phyloP scores from a whole-genome alignment of 495 filamentous ascomycete species.

The Neurospora cerealis region DNA sequence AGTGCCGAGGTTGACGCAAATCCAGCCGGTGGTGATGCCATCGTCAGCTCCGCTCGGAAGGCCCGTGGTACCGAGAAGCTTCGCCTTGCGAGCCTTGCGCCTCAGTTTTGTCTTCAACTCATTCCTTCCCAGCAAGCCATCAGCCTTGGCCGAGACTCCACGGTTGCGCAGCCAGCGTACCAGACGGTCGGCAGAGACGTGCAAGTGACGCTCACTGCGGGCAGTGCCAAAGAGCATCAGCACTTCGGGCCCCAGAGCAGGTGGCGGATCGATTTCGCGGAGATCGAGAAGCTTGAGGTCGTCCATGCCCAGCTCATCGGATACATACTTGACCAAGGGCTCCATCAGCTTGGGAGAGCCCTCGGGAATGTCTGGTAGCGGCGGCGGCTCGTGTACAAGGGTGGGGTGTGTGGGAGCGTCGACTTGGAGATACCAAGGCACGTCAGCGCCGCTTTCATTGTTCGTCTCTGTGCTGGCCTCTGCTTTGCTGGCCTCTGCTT shows the following conservation, averaged over 20 bases:
- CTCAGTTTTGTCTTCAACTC: constrained; percentile 82
- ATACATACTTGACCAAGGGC: constrained; percentile 65
- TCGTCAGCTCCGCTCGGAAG: constrained; percentile 50
- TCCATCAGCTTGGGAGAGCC: constrained; percentile 63
- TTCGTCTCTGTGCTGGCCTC: background rate
- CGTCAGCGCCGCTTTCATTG: constrained; percentile 3
- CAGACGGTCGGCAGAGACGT: constrained; percentile 81
- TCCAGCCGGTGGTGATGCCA: constrained; percentile 84
- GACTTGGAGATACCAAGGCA: constrained; percentile 84
- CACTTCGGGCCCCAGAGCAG: constrained; percentile 76
- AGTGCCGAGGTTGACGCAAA: constrained; percentile 80
- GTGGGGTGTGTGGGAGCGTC: constrained; percentile 41
- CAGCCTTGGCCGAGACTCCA: constrained; percentile 64
- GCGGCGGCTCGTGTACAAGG: constrained; percentile 48
- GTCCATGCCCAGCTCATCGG: constrained; percentile 75
- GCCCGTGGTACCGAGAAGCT: constrained; percentile 52
- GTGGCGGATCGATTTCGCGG: constrained; percentile 70
- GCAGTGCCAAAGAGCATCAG: constrained; percentile 93
- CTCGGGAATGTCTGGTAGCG: constrained; percentile 66
- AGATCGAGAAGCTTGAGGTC: constrained; percentile 69
- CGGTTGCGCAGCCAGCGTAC: constrained; percentile 77
- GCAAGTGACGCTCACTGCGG: constrained; percentile 84
- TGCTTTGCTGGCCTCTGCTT: background rate
- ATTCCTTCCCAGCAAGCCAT: constrained; percentile 80
- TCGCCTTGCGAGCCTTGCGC: constrained; percentile 67